Conservation (phyloP, 176 grass and related monocot species). For the Puya raimondii region DNA sequence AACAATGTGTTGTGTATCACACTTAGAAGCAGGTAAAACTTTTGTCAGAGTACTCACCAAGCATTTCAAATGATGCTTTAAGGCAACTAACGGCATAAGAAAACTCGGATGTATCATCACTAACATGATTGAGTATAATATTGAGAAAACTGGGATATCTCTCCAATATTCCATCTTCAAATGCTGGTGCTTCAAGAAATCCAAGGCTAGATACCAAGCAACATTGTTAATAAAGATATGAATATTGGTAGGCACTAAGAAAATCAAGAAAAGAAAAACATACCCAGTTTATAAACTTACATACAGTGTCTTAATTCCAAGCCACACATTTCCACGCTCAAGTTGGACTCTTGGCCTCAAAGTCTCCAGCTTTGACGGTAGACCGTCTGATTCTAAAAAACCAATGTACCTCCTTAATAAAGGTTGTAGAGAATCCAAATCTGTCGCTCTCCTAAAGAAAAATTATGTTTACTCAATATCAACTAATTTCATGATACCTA, state of each 20-base stretch:
- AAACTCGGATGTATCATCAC: constrained; percentile 85
- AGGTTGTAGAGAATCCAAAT: constrained; percentile 82
- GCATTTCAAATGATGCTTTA: constrained; percentile 92
- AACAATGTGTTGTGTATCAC: background rate
- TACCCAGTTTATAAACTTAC: constrained; percentile 47
- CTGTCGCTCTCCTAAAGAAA: constrained; percentile 51
- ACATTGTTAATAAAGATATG: constrained; percentile 6
- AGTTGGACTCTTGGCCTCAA: constrained; percentile 75
- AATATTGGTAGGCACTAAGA: constrained; percentile 13
- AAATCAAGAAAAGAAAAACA: constrained; percentile 2
- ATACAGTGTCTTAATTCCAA: constrained; percentile 99
- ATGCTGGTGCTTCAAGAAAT: constrained; percentile 87
- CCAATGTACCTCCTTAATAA: constrained; percentile 69
- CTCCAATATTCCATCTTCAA: constrained; percentile 94
- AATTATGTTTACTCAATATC: constrained; percentile 10
- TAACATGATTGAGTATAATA: constrained; percentile 91
- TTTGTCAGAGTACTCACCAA: constrained; percentile 48
- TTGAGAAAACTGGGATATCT: constrained; percentile 84
- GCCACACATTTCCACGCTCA: constrained; percentile 77
- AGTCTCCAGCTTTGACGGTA: constrained; percentile 45
- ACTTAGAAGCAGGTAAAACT: constrained; percentile 12
- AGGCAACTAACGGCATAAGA: constrained; percentile 93
- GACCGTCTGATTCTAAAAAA: constrained; percentile 74
- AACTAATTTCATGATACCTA: background rate
- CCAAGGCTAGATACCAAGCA: constrained; percentile 53